A percentile compares a stretch with the other conserved stretches of the same genome.
These are phyloP conservation scores for Anthostomella pinea DNA, from an alignment of 2,329 filamentous ascomycete genomes.

Conservation along the genomic window DNA sequence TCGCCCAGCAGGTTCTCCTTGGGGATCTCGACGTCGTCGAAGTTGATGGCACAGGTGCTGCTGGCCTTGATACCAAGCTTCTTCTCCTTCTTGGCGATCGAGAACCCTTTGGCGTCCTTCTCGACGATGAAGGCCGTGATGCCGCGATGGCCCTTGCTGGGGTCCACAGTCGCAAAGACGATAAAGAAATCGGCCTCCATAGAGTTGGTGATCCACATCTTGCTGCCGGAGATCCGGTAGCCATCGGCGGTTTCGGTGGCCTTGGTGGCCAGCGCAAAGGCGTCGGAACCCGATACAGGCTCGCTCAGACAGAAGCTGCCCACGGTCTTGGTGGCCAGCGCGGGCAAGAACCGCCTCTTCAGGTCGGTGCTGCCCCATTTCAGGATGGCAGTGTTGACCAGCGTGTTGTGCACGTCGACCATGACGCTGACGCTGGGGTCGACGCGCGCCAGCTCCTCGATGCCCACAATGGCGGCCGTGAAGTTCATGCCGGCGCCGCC, in stretches of 20 bases:
- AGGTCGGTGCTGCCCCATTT: slow-evolving; percentile 76
- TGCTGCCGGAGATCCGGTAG: slow-evolving; percentile 84
- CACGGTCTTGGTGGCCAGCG: slow-evolving; percentile 83
- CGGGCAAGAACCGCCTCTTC: slow-evolving; percentile 87
- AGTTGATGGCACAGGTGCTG: slow-evolving; percentile 95
- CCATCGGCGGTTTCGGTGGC: slow-evolving; percentile 79
- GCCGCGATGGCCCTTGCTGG: slow-evolving; percentile 89
- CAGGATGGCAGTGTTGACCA: slow-evolving; percentile 90
- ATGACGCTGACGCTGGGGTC: slow-evolving; percentile 94
- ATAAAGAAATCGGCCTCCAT: slow-evolving; percentile 94
- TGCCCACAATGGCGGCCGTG: slow-evolving; percentile 90
- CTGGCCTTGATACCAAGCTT: slow-evolving; percentile 96
- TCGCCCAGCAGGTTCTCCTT: slow-evolving; percentile 84
- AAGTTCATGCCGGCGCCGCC: slow-evolving; percentile 99
- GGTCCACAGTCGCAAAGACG: slow-evolving; percentile 95
- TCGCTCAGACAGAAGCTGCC: slow-evolving; percentile 92
- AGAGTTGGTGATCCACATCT: slow-evolving; percentile 99
- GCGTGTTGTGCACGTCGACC: slow-evolving; percentile 96
- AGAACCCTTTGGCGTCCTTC: slow-evolving; percentile 84
- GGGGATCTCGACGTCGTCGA: slow-evolving; percentile 92
- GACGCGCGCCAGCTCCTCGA: slow-evolving; percentile 91
- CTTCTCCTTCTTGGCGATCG: slow-evolving; percentile 99
- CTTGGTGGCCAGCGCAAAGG: slow-evolving; percentile 90
- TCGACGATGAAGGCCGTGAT: slow-evolving; percentile 96
- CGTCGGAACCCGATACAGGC: slow-evolving; percentile 89